phyloP scores from a whole-genome alignment of 148 eudicot species.

The Gaultheria prostrata region DNA sequence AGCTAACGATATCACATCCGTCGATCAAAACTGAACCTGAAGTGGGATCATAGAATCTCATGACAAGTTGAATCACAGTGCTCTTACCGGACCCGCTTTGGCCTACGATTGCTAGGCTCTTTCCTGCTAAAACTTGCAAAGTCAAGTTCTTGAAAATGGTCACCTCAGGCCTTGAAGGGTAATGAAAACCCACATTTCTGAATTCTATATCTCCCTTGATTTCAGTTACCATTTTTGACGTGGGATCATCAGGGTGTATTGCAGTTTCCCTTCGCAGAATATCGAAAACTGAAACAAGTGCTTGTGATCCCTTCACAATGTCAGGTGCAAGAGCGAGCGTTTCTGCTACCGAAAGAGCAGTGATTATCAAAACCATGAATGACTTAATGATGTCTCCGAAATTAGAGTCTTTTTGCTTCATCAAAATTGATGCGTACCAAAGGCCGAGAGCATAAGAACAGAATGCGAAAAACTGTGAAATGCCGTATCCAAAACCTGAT shows the following conservation, averaged over 20 bases:
- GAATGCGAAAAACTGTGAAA: conserved; percentile 51
- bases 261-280: conserved; percentile 47
- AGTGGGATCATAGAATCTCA: conserved; percentile 67
- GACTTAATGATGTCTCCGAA: conserved; percentile 60
- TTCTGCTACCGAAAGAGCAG: conserved; percentile 67
- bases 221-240: conserved; percentile 23
- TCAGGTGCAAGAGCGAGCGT: conserved; percentile 70
- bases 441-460: conserved; percentile 59
- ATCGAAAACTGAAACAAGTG: conserved; percentile 51
- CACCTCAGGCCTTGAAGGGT: conserved; percentile 64
- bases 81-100: conserved; percentile 83
- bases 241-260: conserved; percentile 43
- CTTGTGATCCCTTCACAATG: conserved; percentile 59
- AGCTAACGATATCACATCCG: conserved; percentile 40
- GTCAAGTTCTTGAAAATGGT: conserved; percentile 42
- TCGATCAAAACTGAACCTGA: conserved; percentile 51
- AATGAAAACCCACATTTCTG: conserved; percentile 45
- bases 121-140: conserved; percentile 47
- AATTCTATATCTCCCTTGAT: conserved; percentile 58
- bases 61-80: conserved; percentile 48
- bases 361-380: conserved; percentile 62
- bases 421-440: conserved; percentile 64
- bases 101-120: conserved; percentile 67
- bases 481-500: conserved; percentile 60
- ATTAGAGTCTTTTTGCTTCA: conserved; percentile 31